Percentiles rank a stretch among this genome's conserved stretches.
These are phyloP conservation scores for Trichosporon ovoides DNA, from an alignment of 1,284 basidiomycete species.

Conservation along the genomic window DNA sequence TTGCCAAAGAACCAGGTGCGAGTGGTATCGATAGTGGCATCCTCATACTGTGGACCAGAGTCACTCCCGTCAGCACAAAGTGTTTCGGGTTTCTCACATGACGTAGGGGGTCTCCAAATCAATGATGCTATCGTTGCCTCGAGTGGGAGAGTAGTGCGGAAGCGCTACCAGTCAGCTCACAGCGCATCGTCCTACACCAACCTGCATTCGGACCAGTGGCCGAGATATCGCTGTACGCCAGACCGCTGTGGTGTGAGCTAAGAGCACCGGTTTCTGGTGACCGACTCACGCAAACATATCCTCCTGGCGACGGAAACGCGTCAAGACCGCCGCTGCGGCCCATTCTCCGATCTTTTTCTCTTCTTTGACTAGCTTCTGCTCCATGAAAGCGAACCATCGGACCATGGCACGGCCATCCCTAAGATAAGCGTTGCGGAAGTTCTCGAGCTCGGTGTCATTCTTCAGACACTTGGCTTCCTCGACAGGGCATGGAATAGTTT, in stretches of 20 bases:
- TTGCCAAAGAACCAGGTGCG: conserved; percentile 76
- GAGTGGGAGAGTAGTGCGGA: conserved; percentile 83
- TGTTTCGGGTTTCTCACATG: conserved; percentile 57
- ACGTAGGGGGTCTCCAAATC: conserved; percentile 76
- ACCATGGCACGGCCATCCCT: conserved; percentile 89
- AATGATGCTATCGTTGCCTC: conserved; percentile 65
- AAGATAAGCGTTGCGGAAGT: conserved; percentile 75
- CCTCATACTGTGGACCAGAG: conserved; percentile 78
- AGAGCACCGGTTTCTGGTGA: background rate
- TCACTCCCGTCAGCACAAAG: conserved; percentile 54
- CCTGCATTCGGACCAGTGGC: conserved; percentile 76
- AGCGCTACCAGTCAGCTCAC: conserved; percentile 55
- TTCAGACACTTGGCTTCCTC: conserved; percentile 80
- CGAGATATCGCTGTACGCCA: conserved; percentile 91
- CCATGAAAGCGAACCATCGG: conserved; percentile 84
- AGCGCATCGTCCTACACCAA: conserved; percentile 19
- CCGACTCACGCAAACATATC: conserved; percentile 61
- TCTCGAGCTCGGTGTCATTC: conserved; percentile 76
- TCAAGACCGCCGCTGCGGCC: conserved; percentile 78
- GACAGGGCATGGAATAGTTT: conserved; percentile 51
- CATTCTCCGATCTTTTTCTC: conserved; percentile 79
- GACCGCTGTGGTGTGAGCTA: conserved; percentile 52
- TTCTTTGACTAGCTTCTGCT: conserved; percentile 67
- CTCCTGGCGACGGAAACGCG: conserved; percentile 67
- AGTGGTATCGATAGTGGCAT: conserved; percentile 90